These are phyloP conservation scores for Pyrus hybrid DNA, from an alignment of 331 rosid species.

Conservation along the genomic window DNA sequence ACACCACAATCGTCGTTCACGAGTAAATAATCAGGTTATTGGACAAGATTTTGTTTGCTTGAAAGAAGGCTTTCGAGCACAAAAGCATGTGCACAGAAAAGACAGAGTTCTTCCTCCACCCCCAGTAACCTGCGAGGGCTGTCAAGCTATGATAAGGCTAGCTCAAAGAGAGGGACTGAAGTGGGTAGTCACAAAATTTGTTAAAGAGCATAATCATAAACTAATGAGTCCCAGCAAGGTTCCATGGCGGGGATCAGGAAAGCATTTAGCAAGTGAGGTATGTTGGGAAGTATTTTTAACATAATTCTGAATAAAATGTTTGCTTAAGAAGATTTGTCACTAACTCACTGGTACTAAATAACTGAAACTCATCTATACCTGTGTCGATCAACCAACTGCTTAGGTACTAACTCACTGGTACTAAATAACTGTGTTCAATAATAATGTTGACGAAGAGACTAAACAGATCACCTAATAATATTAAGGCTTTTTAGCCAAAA, in stretches of 20 bases:
- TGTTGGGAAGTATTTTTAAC: conserved; percentile 9
- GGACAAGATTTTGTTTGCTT: conserved; percentile 82
- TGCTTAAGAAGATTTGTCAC: background rate
- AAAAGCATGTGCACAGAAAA: conserved; percentile 58
- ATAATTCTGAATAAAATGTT: background rate
- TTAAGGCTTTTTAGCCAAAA: too few relatives aligned
- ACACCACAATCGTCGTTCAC: conserved; percentile 76
- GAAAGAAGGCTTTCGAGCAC: conserved; percentile 69
- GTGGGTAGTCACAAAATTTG: conserved; percentile 66
- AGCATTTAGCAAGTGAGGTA: conserved; percentile 64
- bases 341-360: too few relatives aligned
- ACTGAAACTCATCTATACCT: too few relatives aligned
- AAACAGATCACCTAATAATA: background rate
- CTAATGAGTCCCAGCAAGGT: conserved; percentile 68
- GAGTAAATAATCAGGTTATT: conserved; percentile 60
- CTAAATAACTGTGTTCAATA: background rate
- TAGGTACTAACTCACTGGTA: background rate
- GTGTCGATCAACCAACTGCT: too few relatives aligned
- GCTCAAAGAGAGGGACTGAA: conserved; percentile 56
- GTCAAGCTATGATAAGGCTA: conserved; percentile 67
- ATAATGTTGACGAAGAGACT: background rate
- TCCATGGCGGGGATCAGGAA: conserved; percentile 67
- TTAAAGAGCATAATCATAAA: conserved; percentile 58
- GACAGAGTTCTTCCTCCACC: conserved; percentile 79
- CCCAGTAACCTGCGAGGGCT: conserved; percentile 61